Base-by-base conservation (phyloP, 371 early-diverging fungal genomes). In the Capillidium rhysosporum region DNA sequence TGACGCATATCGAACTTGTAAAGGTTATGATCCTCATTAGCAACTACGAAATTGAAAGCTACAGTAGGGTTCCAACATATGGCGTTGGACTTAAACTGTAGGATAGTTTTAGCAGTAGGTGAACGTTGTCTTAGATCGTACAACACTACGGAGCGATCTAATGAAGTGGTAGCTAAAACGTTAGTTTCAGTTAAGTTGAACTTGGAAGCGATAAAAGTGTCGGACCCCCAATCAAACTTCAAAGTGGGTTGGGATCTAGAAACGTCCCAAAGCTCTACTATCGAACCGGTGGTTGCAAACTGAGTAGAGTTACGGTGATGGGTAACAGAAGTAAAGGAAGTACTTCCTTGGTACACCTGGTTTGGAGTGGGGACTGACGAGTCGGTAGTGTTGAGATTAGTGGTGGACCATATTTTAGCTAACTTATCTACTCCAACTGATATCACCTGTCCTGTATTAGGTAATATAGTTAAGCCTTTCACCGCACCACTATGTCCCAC, bases 61-160 rank as follows among this genome's bases (percentile, higher is more conserved):
- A 92, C 94, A 83, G 92, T 88, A 1, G 98, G 98, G 63, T 97
- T 97, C 96, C 98, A 98, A 16, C 87, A 76, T 52, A 98, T 77
- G 10, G 92, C 87, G 63, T 98, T 98, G 23, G 91, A 81, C 56
- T 79, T 77, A 69, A 92, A 69, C 52, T 71, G 63, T 78, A 89
- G 74, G 55, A 85, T 67, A 5, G 80, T 56, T 60, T 89, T 91
- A 20, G 77, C 66, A 49, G 95, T 62, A 0, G 95, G 88, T 31
- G 79, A 71, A 56, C 63, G 77, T 2, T 89, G 85, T 57, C 98
- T 70, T 54, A 92, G 64, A 63, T 97, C 98, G 61, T 94, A 94
- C 20, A 98, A 63, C n/a, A 80, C 82, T 58, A 98, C 71, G 9
- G 91, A 84, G 26, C 98, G 78, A 68, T 94, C 95, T 0, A 86